phyloP scores from a whole-genome alignment of 352 stramenopile species.

The Aphanomyces astaci region DNA sequence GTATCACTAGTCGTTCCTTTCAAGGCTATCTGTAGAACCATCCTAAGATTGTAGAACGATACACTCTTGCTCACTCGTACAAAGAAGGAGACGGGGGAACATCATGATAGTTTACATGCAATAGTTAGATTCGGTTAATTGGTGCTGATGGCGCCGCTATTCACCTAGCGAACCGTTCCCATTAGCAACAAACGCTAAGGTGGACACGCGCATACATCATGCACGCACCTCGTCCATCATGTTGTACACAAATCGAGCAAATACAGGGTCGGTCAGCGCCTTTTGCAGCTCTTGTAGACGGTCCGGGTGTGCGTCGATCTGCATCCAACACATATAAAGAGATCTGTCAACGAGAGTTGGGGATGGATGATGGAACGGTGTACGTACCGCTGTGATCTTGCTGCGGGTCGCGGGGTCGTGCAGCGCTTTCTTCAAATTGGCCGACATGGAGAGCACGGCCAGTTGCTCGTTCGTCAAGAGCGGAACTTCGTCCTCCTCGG shows the following conservation, averaged over 20 bases:
- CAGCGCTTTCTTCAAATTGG: conserved; percentile 35
- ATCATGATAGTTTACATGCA: not conserved
- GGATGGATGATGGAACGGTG: too few species aligned
- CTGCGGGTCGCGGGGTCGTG: conserved; percentile 40
- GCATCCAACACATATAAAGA: conserved; percentile 3
- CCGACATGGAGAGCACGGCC: conserved; percentile 30
- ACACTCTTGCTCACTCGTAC: too few species aligned
- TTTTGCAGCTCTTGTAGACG: conserved; percentile 73
- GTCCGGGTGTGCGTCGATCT: conserved; percentile 59
- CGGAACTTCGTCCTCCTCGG: conserved; percentile 34
- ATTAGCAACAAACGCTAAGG: not conserved
- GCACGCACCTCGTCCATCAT: conserved; percentile 46
- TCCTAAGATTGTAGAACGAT: too few species aligned
- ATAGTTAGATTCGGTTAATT: not conserved
- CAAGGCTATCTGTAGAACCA: too few species aligned
- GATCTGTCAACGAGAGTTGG: conserved; percentile 11
- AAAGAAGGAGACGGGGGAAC: too few species aligned
- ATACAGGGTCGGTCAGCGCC: conserved; percentile 53
- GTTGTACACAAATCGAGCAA: conserved; percentile 73
- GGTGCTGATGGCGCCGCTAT: not conserved
- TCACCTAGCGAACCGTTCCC: not conserved
- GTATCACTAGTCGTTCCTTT: too few species aligned
- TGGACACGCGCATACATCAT: not conserved
- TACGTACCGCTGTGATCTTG: conserved; percentile 46
- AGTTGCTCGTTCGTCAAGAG: conserved; percentile 54